phyloP scores from a whole-genome alignment of 371 early-diverging fungal genomes.

The Gilbertella persicaria region DNA sequence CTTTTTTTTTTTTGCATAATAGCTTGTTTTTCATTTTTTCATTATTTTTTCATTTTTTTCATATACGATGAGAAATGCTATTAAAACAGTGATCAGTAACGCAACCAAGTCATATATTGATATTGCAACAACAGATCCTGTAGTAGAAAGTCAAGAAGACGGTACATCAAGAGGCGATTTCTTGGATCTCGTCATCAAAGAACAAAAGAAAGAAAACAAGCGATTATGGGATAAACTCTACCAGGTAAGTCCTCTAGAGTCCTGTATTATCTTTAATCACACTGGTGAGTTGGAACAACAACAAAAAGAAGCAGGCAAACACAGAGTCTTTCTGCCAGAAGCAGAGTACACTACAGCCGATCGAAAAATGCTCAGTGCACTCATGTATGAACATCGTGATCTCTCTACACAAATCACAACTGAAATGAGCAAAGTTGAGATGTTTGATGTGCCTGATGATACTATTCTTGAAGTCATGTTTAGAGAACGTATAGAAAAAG shows the following conservation, averaged over 20 bases:
- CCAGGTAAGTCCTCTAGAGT: slow-evolving; percentile 13
- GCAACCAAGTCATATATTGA: slow-evolving; percentile 39
- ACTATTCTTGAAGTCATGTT: slow-evolving; percentile 23
- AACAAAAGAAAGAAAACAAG: slow-evolving; percentile 29
- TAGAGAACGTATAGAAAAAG: slow-evolving; percentile 26
- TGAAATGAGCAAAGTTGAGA: slow-evolving; percentile 6
- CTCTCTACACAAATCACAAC: slow-evolving; percentile 5
- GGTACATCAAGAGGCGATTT: slow-evolving; percentile 23
- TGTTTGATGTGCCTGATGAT: slow-evolving; percentile 9
- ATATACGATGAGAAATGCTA: neutral
- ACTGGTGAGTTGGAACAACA: slow-evolving; percentile 10
- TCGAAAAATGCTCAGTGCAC: slow-evolving; percentile 5
- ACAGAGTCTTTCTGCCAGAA: slow-evolving; percentile 8
- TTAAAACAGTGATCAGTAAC: slow-evolving; percentile 21
- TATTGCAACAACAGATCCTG: slow-evolving; percentile 22
- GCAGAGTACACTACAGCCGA: neutral
- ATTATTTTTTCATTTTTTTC: neutral
- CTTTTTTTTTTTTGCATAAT: slow-evolving; percentile 2
- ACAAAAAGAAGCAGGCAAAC: neutral
- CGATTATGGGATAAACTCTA: slow-evolving; percentile 36
- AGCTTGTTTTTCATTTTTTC: too few relatives aligned
- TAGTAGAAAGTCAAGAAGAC: slow-evolving; percentile 26
- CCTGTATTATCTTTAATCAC: neutral
- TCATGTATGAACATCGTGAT: slow-evolving; percentile 10
- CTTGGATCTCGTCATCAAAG: slow-evolving; percentile 25